A percentile compares a stretch with the other conserved stretches of the same genome.
Conservation (phyloP, 2,329 filamentous ascomycete genomes). For the Sclerotinia spermophila region DNA sequence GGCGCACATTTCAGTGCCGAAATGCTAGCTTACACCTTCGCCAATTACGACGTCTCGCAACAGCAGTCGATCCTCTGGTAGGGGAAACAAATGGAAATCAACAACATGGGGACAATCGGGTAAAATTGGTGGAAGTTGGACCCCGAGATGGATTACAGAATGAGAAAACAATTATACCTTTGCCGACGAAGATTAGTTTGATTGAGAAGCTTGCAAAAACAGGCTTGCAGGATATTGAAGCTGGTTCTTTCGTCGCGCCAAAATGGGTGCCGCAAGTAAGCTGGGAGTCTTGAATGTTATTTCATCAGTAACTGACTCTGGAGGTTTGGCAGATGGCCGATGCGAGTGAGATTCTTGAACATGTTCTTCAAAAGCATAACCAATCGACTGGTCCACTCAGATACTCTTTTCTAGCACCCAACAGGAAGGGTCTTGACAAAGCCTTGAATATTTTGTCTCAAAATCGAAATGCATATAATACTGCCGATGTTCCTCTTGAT, state of each 20-base stretch:
- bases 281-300: background rate
- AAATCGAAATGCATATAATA: slow-evolving; percentile 51
- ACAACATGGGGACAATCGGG: slow-evolving; percentile 35
- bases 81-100: slow-evolving; percentile 21
- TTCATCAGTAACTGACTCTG: slow-evolving; percentile 4
- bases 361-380: slow-evolving; percentile 58
- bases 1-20: slow-evolving; percentile 4
- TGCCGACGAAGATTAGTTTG: slow-evolving; percentile 72
- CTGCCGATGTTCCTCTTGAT: slow-evolving; percentile 41
- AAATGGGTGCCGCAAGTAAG: slow-evolving; percentile 79
- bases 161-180: slow-evolving; percentile 67
- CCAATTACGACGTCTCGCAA: slow-evolving; percentile 28
- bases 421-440: slow-evolving; percentile 66
- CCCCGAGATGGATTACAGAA: slow-evolving; percentile 86
- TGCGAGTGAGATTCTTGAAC: slow-evolving; percentile 68
- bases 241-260: slow-evolving; percentile 77
- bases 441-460: slow-evolving; percentile 53
- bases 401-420: slow-evolving; percentile 80
- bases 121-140: slow-evolving; percentile 76
- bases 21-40: slow-evolving; percentile 5
- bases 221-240: slow-evolving; percentile 71
- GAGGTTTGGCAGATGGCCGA: slow-evolving; percentile 64
- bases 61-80: slow-evolving; percentile 23
- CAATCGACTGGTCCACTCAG: slow-evolving; percentile 55
- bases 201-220: slow-evolving; percentile 66